phyloP scores from a whole-genome alignment of 805 yeast species.

The Limtongozyma cylindracea region DNA sequence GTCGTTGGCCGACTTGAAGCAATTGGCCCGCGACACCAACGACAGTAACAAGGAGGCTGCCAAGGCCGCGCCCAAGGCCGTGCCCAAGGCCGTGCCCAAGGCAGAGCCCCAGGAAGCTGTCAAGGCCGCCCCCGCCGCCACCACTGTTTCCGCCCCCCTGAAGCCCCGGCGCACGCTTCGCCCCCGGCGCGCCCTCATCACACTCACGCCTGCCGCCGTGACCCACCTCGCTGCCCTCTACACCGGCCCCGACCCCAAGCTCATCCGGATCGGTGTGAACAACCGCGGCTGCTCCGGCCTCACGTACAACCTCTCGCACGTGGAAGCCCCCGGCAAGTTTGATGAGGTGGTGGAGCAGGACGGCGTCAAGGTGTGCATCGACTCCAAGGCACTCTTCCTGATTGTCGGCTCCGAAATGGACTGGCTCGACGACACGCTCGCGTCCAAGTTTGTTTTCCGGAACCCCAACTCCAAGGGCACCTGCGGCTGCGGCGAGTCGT shows the following conservation, averaged over 20 bases:
- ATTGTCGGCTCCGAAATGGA: slow-evolving; percentile 97
- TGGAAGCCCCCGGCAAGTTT: slow-evolving; percentile 74
- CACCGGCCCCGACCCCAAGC: slow-evolving; percentile 67
- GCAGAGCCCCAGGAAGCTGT: no score
- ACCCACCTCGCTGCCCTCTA: slow-evolving; percentile 40
- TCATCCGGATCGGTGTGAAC: slow-evolving; percentile 80
- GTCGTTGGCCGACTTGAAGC: no score
- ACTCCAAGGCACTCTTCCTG: slow-evolving; percentile 86
- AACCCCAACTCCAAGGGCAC: slow-evolving; percentile 96
- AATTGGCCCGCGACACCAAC: no score
- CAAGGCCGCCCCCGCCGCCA: no score
- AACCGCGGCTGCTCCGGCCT: slow-evolving; percentile 95
- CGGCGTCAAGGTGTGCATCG: slow-evolving; percentile 79
- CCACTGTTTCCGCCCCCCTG: no score
- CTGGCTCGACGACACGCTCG: slow-evolving; percentile 84
- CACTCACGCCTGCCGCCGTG: slow-evolving; percentile 55
- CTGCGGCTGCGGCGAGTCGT: slow-evolving; percentile 97
- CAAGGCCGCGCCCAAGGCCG: no score
- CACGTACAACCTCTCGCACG: slow-evolving; percentile 79
- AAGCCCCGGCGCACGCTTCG: slow-evolving; percentile 33
- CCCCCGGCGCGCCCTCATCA: slow-evolving; percentile 78
- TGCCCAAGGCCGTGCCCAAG: no score
- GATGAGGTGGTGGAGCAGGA: slow-evolving; percentile 88
- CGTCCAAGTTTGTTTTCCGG: slow-evolving; percentile 72
- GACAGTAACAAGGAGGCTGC: no score